phyloP scores from a whole-genome alignment of 352 stramenopile species.

The Pythium rishiriense region DNA sequence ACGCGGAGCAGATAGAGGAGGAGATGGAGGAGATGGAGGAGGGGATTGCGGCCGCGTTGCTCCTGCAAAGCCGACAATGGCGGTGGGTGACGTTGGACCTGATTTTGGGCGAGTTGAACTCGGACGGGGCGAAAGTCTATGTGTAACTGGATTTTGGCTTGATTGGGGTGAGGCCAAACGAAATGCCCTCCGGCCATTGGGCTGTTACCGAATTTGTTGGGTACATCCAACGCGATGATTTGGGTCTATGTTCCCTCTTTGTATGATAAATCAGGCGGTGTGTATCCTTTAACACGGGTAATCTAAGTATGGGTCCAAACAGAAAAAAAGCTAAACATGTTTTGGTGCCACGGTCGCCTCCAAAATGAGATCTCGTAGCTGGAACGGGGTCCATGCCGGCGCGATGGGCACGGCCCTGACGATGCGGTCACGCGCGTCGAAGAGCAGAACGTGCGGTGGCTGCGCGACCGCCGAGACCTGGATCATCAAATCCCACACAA shows the following conservation, averaged over 20 bases:
- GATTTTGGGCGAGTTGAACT: conserved; percentile 19
- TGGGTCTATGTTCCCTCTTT: background rate
- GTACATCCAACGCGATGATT: background rate
- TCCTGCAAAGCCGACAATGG: background rate
- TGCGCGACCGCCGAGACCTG: conserved; percentile 45
- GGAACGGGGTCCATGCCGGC: conserved; percentile 41
- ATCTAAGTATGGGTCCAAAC: background rate
- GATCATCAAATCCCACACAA: background rate
- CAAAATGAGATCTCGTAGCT: conserved; percentile 38
- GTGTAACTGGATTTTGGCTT: no score
- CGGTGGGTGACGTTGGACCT: background rate
- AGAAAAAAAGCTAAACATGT: background rate
- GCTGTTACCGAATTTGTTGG: conserved; percentile 1
- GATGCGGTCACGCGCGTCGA: conserved; percentile 33
- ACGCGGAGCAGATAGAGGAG: background rate
- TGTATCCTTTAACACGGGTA: background rate
- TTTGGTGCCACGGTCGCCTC: background rate
- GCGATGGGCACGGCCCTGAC: conserved; percentile 35
- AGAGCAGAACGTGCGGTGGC: conserved; percentile 46
- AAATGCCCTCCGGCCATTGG: background rate
- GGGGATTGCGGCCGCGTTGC: background rate
- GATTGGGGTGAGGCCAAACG: no score
- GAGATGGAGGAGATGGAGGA: background rate
- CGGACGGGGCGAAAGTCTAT: conserved; percentile 8
- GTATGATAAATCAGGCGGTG: conserved; percentile 1